Evolutionary conservation across 768 basidiomycete genomes (phyloP), one percentile per base, ranked within the genome.

Genomic region (Pholiota molesta): DNA sequence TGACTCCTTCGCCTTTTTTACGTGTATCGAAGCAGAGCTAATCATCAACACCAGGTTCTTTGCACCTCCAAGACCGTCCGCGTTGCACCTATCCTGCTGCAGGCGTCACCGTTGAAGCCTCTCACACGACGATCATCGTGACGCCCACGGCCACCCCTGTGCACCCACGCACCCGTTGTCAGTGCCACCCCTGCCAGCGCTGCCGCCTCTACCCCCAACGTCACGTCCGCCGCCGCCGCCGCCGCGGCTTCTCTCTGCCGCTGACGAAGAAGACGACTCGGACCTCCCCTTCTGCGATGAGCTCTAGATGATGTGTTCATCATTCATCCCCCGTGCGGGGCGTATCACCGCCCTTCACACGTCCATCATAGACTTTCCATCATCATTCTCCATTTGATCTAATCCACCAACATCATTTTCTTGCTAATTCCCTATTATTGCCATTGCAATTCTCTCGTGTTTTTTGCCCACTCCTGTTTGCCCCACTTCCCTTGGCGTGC

Each of bases 231-330:
- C 11, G 33, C 62, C 9, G 47, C 63, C 10, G 59, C 62, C 9
- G 42, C 55, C n/a, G 47, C 40, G 17, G n/a, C 60, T 1, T 11
- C 62, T 31, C n/a, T 23, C 62, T 7, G 52, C 54, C 33, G 57
- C 62, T 19, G 57, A 64, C 54, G 56, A 39, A n/a, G 29, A 49
- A 47, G 58, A 62, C 29, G 56, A 62, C 54, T 66, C 64, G 29
- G 62, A 71, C 62, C 63, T 71, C 44, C 70, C 70, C 23, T 71
- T 63, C 66, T 71, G 71, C 54, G 71, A 71, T 33, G 71, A 71
- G 62, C 52, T 69, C 37, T 69, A 53, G 66, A 44, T 44, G 60
- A 49, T 49, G 47, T 39, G 57, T 59, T 28, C 45, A 16, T 49
- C 57, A 40, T 42, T 40, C 52, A 40, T 42, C 11, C 11, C 13